Evolutionary conservation across 352 stramenopile species (phyloP), one percentile per base, ranked within the genome.

Genomic region (Phytophthora ohioensis): DNA sequence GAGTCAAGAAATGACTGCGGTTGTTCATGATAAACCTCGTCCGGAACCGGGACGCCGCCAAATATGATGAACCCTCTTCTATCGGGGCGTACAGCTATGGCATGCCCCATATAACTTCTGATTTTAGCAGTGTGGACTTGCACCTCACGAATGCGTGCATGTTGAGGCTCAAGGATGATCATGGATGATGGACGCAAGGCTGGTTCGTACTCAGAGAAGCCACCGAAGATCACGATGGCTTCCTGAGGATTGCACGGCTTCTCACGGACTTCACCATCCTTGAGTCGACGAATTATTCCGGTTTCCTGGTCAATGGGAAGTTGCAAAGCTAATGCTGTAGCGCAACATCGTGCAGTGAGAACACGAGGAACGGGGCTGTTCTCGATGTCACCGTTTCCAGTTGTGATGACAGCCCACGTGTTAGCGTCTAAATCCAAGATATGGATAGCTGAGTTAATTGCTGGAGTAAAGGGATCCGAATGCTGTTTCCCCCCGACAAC

Each of bases 21-120:
- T 2, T 43, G 17, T 9, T 79, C 55, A 8, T 79, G 54, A 12
- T 57, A 11, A 12, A 43, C 6, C 4, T 57, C 47, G 32, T 61
- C 52, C 39, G 61, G 59, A 0, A 45, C 61, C 5, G 72, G 32
- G 31, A 59, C 64, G 1, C 86, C 86, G 4, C 86, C 86, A 61
- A 93, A 91, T 6, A 91, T 9, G 42, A 81, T 90, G 48, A 93
- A 63, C 15, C 79, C 87, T 55, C 80, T 80, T 12, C 58, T 55
- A 49, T 92, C 81, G 1, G 48, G 35, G 3, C 75, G 71, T 12
- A 78, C 31, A 12, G 80, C 66, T 4, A 57, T 45, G 4, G 85
- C 81, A 57, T 92, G 87, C 3, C 65, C 72, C 59, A 90, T 74
- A 55, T 76, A 87, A 31, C 81, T 88, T 12, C 54, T 56, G 3